Base-by-base conservation (phyloP, 495 filamentous ascomycete species). In the Penicillium coprophilum region DNA sequence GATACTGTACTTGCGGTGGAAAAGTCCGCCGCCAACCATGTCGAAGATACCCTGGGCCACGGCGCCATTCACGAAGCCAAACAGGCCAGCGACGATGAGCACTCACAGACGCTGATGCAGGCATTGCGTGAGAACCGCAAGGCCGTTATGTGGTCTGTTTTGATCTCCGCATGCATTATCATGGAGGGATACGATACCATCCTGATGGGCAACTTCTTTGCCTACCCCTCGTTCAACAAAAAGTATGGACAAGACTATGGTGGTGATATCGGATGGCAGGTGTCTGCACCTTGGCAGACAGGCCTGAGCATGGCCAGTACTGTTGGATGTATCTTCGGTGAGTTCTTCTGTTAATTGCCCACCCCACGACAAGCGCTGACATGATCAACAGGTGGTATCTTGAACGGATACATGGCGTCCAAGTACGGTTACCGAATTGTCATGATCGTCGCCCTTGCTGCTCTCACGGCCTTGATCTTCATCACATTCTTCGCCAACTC, bases 181-280 rank as follows among this genome's bases (percentile, higher is more conserved):
- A 81, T 82, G 79, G 77, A 81, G 58, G 79, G 79, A 10, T 82
- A 79, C 60, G 77, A 80, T 59, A 64, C 75, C 15, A 71, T 71
- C 19, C 70, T 80, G 13, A 71, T 81, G 55, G 65, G 65, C 41
- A 74, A 73, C 32, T 75, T 76, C 51, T 75, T 67, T 51, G 67
- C 58, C 21, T 74, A 72, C 39, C 71, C 70, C 21, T 34, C 63
- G 6, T 80, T 79, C 52, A 64, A 64, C 31, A 34, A 59, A 3
- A 71, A 66, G 27, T 80, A 71, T 56, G 79, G 77, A 20, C 40
- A 62, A 2, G 54, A 68, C 31, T 61, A 61, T 44, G 57, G 57
- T 2, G 57, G 46, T 2, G 41, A 58, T 12, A 56, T 52, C 36
- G 60, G 57, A 19, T 71, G 58, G 46, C 61, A 71, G 54, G 62